Conservation (phyloP, 176 grass and related monocot genomes). For the Avena sativa region DNA sequence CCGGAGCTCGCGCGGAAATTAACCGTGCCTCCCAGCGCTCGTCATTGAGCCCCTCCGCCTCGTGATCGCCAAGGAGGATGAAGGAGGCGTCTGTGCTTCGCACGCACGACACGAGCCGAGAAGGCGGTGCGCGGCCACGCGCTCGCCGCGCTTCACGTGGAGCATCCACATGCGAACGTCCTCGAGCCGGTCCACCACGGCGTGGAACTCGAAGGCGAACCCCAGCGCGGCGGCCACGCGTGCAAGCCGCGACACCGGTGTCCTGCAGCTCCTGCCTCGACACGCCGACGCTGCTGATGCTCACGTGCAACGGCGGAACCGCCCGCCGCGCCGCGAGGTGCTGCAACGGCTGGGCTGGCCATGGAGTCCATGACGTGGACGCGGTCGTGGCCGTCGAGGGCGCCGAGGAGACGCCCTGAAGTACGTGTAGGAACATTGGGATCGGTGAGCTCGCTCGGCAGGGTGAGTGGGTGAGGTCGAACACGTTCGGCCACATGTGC, state of each 20-base stretch:
- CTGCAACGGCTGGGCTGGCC: conserved; percentile 71
- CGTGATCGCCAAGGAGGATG: conserved; percentile 80
- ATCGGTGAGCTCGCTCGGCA: conserved; percentile 73
- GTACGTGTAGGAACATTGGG: conserved; percentile 81
- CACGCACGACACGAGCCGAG: conserved; percentile 47
- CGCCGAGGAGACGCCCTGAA: conserved; percentile 46
- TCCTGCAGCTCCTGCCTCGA: conserved; percentile 84
- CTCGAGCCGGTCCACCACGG: conserved; percentile 85
- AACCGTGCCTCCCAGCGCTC: conserved; percentile 72
- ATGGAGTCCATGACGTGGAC: conserved; percentile 98
- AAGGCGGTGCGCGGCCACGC: conserved; percentile 88
- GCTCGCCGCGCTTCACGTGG: conserved; percentile 94
- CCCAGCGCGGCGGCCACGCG: conserved; percentile 61
- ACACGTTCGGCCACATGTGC: conserved; percentile 70
- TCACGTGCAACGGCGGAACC: conserved; percentile 64
- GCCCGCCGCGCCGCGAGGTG: conserved; percentile 63
- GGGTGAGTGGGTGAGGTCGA: conserved; percentile 50
- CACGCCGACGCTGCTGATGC: conserved; percentile 88
- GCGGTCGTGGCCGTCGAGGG: conserved; percentile 88
- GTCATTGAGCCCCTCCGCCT: conserved; percentile 57
- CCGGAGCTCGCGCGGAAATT: conserved; percentile 45
- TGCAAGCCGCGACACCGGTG: conserved; percentile 57
- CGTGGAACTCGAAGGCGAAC: conserved; percentile 85
- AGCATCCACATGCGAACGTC: conserved; percentile 99
- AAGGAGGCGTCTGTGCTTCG: conserved; percentile 68